Percentiles rank a stretch among this genome's conserved stretches.
phyloP scores from a whole-genome alignment of 371 early-diverging fungal species.

The Dinochytrium kinnereticum region DNA sequence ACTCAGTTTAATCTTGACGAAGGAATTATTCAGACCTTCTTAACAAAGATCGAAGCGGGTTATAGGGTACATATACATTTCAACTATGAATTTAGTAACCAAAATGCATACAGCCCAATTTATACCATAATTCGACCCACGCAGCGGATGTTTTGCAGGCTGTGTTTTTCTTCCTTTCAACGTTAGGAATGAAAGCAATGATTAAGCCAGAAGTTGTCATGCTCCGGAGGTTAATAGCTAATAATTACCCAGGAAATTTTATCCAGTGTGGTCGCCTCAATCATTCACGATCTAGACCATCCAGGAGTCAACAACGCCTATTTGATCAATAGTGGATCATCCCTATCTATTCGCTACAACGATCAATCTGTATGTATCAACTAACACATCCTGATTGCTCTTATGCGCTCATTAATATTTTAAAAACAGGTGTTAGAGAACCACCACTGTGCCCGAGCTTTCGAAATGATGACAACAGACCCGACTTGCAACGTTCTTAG shows the following conservation, averaged over 20 bases:
- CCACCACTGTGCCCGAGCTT: conserved; percentile 84
- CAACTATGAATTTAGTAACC: not conserved
- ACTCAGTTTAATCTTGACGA: conserved; percentile 37
- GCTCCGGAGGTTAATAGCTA: not conserved
- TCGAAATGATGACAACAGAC: conserved; percentile 60
- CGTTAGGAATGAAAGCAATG: conserved; percentile 29
- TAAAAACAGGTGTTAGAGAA: conserved; percentile 81
- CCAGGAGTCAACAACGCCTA: conserved; percentile 55
- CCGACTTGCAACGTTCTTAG: conserved; percentile 37
- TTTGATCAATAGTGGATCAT: conserved; percentile 40
- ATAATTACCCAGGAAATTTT: conserved; percentile 38
- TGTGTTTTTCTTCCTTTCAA: conserved; percentile 45
- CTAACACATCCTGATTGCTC: not conserved
- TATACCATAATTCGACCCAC: conserved; percentile 57
- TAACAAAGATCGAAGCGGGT: conserved; percentile 39
- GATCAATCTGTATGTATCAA: conserved; percentile 41
- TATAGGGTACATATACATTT: conserved; percentile 32
- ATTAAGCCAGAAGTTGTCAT: conserved; percentile 34
- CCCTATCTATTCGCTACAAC: conserved; percentile 53
- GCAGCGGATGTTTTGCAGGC: conserved; percentile 61
- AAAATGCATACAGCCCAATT: conserved; percentile 27
- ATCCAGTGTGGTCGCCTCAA: conserved; percentile 52
- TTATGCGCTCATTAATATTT: not conserved
- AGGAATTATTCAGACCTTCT: conserved; percentile 37
- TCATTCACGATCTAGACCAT: conserved; percentile 57